Evolutionary conservation across 805 yeast genomes (phyloP).

Genomic region (Candida ovalis): DNA sequence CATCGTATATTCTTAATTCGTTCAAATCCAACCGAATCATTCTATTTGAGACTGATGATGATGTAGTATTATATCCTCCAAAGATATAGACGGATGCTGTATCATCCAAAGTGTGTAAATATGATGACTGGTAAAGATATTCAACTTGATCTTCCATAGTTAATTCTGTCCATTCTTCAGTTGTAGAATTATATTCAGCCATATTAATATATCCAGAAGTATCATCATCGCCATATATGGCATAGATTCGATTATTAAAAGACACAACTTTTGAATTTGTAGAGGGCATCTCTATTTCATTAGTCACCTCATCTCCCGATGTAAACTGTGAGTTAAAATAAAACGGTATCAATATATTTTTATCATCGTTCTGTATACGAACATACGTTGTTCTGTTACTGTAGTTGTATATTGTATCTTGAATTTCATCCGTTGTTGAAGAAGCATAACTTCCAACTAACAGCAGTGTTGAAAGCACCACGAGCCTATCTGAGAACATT

Average conservation of each 20-base stretch:
- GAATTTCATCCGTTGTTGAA: conserved; percentile 5
- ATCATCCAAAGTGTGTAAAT: conserved; percentile 39
- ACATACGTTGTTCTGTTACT: conserved; percentile 29
- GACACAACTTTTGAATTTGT: conserved; percentile 20
- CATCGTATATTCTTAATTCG: conserved; percentile 33
- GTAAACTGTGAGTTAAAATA: conserved; percentile 23
- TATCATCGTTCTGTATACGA: conserved; percentile 14
- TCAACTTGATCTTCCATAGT: conserved; percentile 12
- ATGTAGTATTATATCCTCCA: conserved; percentile 41
- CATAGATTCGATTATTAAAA: conserved; percentile 16
- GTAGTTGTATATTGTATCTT: conserved; percentile 30
- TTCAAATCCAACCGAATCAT: conserved; percentile 41
- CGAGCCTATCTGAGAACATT: background rate
- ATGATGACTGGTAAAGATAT: conserved; percentile 33
- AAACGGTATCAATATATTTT: conserved; percentile 21
- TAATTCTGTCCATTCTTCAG: conserved; percentile 22
- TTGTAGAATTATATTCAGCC: conserved; percentile 13
- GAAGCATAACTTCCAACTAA: background rate
- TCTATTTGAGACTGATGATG: conserved; percentile 34
- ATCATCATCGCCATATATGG: conserved; percentile 20
- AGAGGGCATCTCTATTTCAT: conserved; percentile 20
- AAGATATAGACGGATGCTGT: conserved; percentile 44
- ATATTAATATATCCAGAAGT: conserved; percentile 5
- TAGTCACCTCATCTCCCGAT: conserved; percentile 17
- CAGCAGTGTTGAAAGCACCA: background rate